phyloP scores from a whole-genome alignment of 2,329 filamentous ascomycete genomes.

The Phoma sp. region DNA sequence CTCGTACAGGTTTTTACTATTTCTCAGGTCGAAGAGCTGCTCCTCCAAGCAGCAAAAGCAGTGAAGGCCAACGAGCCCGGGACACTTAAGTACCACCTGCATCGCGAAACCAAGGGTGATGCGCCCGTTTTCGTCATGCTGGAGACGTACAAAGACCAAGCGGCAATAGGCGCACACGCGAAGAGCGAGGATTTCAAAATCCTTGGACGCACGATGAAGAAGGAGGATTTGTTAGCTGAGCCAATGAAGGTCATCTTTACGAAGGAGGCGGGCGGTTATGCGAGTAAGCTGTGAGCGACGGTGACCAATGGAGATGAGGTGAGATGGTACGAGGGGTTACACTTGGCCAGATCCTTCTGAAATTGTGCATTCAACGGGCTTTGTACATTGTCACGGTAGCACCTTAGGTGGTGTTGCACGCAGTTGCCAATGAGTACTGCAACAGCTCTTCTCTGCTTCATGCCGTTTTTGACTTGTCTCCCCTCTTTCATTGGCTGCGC shows the following conservation, averaged over 20 bases:
- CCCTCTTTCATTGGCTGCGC: not conserved
- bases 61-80: constrained; percentile 45
- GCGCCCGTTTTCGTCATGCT: constrained; percentile 39
- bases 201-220: constrained; percentile 31
- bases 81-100: constrained; percentile 41
- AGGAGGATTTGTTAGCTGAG: constrained; percentile 37
- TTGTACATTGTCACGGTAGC: too few relatives aligned
- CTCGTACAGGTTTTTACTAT: not conserved
- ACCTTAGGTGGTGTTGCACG: too few relatives aligned
- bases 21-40: constrained; percentile 40
- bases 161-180: constrained; percentile 34
- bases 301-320: not conserved
- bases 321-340: too few relatives aligned
- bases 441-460: too few relatives aligned
- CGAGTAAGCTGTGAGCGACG: constrained; percentile 8
- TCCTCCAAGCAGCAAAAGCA: constrained; percentile 27
- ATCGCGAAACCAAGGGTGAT: constrained; percentile 38
- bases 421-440: too few relatives aligned
- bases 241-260: constrained; percentile 39
- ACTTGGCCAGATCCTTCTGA: too few relatives aligned
- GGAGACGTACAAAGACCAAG: constrained; percentile 45
- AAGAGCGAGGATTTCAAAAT: constrained; percentile 32
- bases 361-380: too few relatives aligned
- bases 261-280: constrained; percentile 37
- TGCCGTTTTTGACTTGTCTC: too few relatives aligned